Evolutionary conservation across 768 basidiomycete species (phyloP).

Genomic region (Cantharellus anzutake): DNA sequence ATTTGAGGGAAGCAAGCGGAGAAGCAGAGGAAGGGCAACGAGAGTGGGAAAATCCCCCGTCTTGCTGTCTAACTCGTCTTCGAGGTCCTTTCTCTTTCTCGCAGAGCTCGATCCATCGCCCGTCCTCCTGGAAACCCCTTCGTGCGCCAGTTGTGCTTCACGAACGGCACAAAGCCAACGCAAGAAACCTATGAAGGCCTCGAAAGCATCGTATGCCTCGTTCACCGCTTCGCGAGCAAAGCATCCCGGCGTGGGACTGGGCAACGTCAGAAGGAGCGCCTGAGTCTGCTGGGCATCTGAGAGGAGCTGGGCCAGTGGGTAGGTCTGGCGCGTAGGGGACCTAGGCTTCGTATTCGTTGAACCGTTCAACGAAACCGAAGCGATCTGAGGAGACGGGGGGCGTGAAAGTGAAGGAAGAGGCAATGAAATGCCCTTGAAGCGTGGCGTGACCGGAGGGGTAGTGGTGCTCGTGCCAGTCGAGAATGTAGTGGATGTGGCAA

Average conservation of each 20-base stretch:
- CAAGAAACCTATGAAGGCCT: neutral
- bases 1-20: neutral
- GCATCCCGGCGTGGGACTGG: neutral
- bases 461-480: neutral
- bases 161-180: neutral
- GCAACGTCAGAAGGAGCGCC: neutral
- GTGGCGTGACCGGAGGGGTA: neutral
- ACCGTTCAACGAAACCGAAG: neutral
- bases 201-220: constrained; percentile 1
- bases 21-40: neutral
- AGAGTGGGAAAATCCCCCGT: neutral
- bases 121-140: neutral
- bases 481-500: neutral
- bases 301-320: neutral
- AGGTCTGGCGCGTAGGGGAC: neutral
- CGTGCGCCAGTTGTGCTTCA: neutral
- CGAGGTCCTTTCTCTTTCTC: neutral
- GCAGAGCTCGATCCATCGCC: neutral
- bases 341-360: neutral
- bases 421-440: neutral
- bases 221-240: neutral
- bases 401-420: neutral
- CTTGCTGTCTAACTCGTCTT: neutral
- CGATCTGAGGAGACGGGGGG: neutral
- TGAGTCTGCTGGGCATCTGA: neutral